Conservation (phyloP, 164 flowering plant genomes). For the Buxus sempervirens region DNA sequence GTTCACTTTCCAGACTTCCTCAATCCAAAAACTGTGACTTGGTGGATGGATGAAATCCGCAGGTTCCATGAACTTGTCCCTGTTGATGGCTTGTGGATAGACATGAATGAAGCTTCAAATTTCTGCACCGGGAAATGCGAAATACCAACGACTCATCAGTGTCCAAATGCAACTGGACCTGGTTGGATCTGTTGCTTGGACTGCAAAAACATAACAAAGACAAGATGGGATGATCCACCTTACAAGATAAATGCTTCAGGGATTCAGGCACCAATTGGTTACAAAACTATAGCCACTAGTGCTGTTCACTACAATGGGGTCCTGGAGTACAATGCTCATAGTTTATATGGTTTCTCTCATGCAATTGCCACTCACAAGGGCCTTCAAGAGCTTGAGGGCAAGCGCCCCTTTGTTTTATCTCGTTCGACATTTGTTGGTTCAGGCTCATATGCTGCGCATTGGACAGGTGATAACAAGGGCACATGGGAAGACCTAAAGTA, state of each 20-base stretch:
- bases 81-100: slow-evolving; percentile 95
- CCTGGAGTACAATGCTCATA: slow-evolving; percentile 87
- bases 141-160: slow-evolving; percentile 54
- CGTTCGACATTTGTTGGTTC: slow-evolving; percentile 92
- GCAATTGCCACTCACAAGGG: slow-evolving; percentile 82
- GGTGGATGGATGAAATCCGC: slow-evolving; percentile 82
- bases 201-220: slow-evolving; percentile 77
- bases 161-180: slow-evolving; percentile 66
- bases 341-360: slow-evolving; percentile 80
- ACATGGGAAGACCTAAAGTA: slow-evolving; percentile 67
- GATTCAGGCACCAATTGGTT: slow-evolving; percentile 53
- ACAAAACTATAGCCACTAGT: slow-evolving; percentile 87
- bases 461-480: slow-evolving; percentile 91
- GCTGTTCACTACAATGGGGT: slow-evolving; percentile 89
- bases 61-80: slow-evolving; percentile 84
- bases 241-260: slow-evolving; percentile 95
- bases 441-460: slow-evolving; percentile 85
- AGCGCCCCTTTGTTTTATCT: slow-evolving; percentile 76
- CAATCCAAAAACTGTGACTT: slow-evolving; percentile 67
- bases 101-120: slow-evolving; percentile 94
- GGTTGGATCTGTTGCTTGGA: slow-evolving; percentile 93
- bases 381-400: slow-evolving; percentile 58
- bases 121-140: slow-evolving; percentile 78
- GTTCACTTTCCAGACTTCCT: slow-evolving; percentile 95
- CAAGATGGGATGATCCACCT: slow-evolving; percentile 95